Percentiles rank a stretch among this genome's conserved stretches.
Conservation (phyloP, 2,329 filamentous ascomycete species). For the Cordyceps cateniannulata region DNA sequence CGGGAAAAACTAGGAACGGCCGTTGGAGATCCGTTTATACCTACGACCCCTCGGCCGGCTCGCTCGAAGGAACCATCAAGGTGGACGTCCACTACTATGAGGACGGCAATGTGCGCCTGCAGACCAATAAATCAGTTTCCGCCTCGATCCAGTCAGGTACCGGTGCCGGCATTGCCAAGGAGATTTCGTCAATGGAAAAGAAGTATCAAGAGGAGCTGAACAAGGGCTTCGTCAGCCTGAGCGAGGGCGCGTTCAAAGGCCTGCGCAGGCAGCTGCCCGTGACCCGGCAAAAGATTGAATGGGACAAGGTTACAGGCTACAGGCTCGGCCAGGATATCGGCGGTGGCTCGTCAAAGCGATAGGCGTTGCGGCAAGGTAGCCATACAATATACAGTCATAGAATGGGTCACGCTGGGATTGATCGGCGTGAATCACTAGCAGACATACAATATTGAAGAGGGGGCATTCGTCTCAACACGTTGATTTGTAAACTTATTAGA, state of each 20-base stretch:
- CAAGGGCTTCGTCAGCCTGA: slow-evolving; percentile 77
- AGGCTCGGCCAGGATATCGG: slow-evolving; percentile 75
- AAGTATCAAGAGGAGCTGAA: slow-evolving; percentile 97
- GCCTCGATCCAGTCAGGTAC: slow-evolving; percentile 54
- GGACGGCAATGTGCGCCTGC: slow-evolving; percentile 90
- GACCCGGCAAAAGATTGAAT: slow-evolving; percentile 97
- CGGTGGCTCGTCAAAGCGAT: slow-evolving; percentile 54
- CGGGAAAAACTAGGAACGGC: slow-evolving; percentile 65
- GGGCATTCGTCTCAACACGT: not conserved
- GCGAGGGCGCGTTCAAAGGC: slow-evolving; percentile 92
- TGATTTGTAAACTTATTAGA: not conserved
- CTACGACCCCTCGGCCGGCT: slow-evolving; percentile 61
- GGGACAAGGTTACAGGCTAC: slow-evolving; percentile 97
- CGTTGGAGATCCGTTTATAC: slow-evolving; percentile 90
- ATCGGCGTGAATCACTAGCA: not conserved
- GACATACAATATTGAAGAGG: not conserved
- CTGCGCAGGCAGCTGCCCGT: slow-evolving; percentile 89
- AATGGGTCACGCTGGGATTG: not conserved
- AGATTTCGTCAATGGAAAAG: slow-evolving; percentile 75
- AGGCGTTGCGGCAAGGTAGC: slow-evolving; percentile 15
- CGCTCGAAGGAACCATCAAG: slow-evolving; percentile 73
- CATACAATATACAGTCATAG: not conserved
- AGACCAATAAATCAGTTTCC: slow-evolving; percentile 74
- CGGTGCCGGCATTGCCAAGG: slow-evolving; percentile 64
- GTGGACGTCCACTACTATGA: slow-evolving; percentile 99